Evolutionary conservation across 2,329 filamentous ascomycete species (phyloP).

Genomic region (Bipolaris zeicola): DNA sequence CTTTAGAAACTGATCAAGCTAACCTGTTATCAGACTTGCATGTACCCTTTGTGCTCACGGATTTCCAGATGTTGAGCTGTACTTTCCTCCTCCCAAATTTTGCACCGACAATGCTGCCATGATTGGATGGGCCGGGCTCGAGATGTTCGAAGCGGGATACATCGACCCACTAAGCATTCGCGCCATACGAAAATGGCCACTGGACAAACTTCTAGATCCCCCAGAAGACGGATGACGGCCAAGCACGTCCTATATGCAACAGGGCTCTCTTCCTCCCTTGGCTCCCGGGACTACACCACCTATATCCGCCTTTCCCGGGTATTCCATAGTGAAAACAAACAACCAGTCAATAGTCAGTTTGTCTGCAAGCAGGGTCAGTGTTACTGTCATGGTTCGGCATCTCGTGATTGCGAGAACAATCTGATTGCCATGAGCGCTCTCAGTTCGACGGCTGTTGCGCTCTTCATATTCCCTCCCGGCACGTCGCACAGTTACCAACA

Average conservation of each 20-base stretch:
- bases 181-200: slow-evolving; percentile 46
- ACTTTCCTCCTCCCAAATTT: slow-evolving; percentile 75
- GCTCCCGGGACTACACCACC: not conserved
- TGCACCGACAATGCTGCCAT: slow-evolving; percentile 98
- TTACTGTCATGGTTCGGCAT: not conserved
- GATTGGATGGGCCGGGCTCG: slow-evolving; percentile 91
- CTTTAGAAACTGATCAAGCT: slow-evolving; percentile 8
- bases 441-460: not conserved
- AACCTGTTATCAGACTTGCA: slow-evolving; percentile 45
- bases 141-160: slow-evolving; percentile 85
- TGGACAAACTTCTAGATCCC: slow-evolving; percentile 39
- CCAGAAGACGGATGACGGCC: slow-evolving; percentile 23
- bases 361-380: not conserved
- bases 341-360: not conserved
- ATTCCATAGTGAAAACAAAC: not conserved
- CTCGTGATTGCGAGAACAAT: not conserved
- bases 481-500: slow-evolving; percentile 3
- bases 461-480: not conserved
- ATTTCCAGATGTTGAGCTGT: slow-evolving; percentile 63
- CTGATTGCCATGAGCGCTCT: not conserved
- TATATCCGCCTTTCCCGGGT: not conserved
- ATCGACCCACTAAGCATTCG: slow-evolving; percentile 35
- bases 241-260: not conserved
- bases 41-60: slow-evolving; percentile 70
- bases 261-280: not conserved